Percentiles rank a stretch among this genome's conserved stretches.
Evolutionary conservation across 2,329 filamentous ascomycete genomes (phyloP).

Genomic region (Zasmidium cellare): DNA sequence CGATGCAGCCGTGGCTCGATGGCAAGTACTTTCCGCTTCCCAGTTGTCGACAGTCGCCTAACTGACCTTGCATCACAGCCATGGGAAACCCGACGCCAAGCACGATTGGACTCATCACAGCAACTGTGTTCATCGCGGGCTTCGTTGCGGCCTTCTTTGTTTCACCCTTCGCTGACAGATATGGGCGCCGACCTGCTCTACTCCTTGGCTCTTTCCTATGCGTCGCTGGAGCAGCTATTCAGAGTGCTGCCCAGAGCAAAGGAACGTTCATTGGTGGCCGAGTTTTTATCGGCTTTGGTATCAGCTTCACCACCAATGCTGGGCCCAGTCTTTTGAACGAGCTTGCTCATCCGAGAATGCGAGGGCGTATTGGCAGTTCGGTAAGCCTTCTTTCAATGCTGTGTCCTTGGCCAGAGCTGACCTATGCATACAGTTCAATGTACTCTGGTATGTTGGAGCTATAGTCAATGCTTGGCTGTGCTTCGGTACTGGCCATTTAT

Average conservation of each 20-base stretch:
- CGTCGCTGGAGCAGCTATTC: constrained; percentile 1
- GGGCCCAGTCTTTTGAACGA: constrained; percentile 9
- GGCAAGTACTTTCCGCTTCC: too few species aligned
- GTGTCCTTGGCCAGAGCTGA: background rate
- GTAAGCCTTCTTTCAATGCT: background rate
- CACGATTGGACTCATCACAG: constrained; percentile 9
- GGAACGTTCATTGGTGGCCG: constrained; percentile 7
- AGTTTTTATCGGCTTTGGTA: constrained; percentile 10
- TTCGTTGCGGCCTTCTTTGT: constrained; percentile 9
- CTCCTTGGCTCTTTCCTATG: constrained; percentile 2
- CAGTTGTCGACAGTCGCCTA: too few species aligned
- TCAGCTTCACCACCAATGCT: constrained; percentile 12
- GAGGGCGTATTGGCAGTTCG: background rate
- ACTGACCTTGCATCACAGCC: background rate
- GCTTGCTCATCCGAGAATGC: constrained; percentile 1
- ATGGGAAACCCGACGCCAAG: constrained; percentile 10
- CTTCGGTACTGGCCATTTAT: constrained; percentile 23
- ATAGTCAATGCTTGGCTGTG: constrained; percentile 26
- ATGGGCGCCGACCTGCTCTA: constrained; percentile 1
- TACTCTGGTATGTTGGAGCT: constrained; percentile 9
- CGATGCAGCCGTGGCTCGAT: constrained; percentile 14
- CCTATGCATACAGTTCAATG: constrained; percentile 1
- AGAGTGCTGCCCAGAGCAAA: constrained; percentile 3
- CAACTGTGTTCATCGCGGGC: constrained; percentile 9
- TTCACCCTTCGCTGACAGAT: constrained; percentile 3